phyloP scores from a whole-genome alignment of 306 rosid species.

The Bauhinia variegata region DNA sequence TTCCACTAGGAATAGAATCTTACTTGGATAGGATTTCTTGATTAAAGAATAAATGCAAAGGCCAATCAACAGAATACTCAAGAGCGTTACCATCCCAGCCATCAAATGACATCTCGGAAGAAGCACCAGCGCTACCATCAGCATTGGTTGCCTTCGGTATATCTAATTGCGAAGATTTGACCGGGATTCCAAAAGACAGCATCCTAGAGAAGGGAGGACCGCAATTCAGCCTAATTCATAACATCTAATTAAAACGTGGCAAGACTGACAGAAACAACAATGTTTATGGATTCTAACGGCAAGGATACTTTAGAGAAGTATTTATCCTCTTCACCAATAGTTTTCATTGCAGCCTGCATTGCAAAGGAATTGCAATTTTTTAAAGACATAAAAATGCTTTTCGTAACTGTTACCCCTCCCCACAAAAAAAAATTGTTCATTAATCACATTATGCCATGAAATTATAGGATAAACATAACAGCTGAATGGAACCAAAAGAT shows the following conservation, averaged over 20 bases:
- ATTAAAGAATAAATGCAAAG: slow-evolving; percentile 90
- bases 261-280: slow-evolving; percentile 22
- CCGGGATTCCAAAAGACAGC: slow-evolving; percentile 84
- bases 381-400: no score
- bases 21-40: slow-evolving; percentile 96
- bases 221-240: slow-evolving; percentile 35
- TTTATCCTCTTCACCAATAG: slow-evolving; percentile 88
- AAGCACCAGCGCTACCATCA: slow-evolving; percentile 59
- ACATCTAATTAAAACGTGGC: no score
- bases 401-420: no score
- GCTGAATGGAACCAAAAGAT: slow-evolving; percentile 93
- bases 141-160: slow-evolving; percentile 51
- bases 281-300: slow-evolving; percentile 54
- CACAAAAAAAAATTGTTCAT: slow-evolving; percentile 1
- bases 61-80: slow-evolving; percentile 96
- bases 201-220: slow-evolving; percentile 60
- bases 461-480: slow-evolving; percentile 58
- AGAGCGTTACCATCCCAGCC: slow-evolving; percentile 98
- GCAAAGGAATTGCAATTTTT: slow-evolving; percentile 35
- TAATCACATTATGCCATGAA: slow-evolving; percentile 28
- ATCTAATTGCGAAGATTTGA: slow-evolving; percentile 72
- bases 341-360: slow-evolving; percentile 90
- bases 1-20: slow-evolving; percentile 36
- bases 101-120: slow-evolving; percentile 73
- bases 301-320: slow-evolving; percentile 85